phyloP scores from a whole-genome alignment of 2,329 filamentous ascomycete species.

The Teratosphaeria pseudoeucalypti region DNA sequence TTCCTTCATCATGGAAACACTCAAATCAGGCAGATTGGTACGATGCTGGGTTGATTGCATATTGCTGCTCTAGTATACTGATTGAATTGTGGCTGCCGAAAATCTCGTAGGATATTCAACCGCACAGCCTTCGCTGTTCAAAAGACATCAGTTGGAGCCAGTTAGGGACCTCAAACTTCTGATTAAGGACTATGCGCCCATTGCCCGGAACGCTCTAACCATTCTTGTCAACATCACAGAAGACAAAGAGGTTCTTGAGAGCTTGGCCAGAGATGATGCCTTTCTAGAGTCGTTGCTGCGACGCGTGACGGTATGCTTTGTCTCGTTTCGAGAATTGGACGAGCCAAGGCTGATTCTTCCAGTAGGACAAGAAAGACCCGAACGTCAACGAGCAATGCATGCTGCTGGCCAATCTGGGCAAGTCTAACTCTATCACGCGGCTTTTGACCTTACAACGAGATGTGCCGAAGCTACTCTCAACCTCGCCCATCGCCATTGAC shows the following conservation, averaged over 20 bases:
- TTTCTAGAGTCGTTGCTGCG: slow-evolving; percentile 67
- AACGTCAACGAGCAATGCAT: slow-evolving; percentile 81
- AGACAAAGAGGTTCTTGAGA: slow-evolving; percentile 64
- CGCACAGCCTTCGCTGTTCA: slow-evolving; percentile 71
- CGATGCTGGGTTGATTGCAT: slow-evolving; percentile 6
- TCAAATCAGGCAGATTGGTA: slow-evolving; percentile 74
- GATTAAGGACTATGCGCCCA: slow-evolving; percentile 77
- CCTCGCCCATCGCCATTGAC: slow-evolving; percentile 66
- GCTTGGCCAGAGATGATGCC: slow-evolving; percentile 64
- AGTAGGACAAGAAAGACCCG: slow-evolving; percentile 58
- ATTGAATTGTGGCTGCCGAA: slow-evolving; percentile 53
- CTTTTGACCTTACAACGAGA: slow-evolving; percentile 59
- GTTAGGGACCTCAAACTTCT: slow-evolving; percentile 81
- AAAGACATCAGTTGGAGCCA: slow-evolving; percentile 64
- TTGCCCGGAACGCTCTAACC: slow-evolving; percentile 84
- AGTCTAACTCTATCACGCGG: slow-evolving; percentile 61
- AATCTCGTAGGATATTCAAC: slow-evolving; percentile 78
- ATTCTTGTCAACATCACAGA: slow-evolving; percentile 80
- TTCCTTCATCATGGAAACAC: slow-evolving; percentile 90
- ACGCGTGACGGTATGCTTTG: slow-evolving; percentile 60
- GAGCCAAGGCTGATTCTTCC: slow-evolving; percentile 4
- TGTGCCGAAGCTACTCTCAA: slow-evolving; percentile 58
- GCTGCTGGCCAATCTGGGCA: slow-evolving; percentile 83
- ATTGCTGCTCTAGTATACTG: slow-evolving; percentile 2
- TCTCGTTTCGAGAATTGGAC: neutral